These are phyloP conservation scores for Didymella segeticola DNA, from an alignment of 2,329 filamentous ascomycete species.

Conservation along the genomic window DNA sequence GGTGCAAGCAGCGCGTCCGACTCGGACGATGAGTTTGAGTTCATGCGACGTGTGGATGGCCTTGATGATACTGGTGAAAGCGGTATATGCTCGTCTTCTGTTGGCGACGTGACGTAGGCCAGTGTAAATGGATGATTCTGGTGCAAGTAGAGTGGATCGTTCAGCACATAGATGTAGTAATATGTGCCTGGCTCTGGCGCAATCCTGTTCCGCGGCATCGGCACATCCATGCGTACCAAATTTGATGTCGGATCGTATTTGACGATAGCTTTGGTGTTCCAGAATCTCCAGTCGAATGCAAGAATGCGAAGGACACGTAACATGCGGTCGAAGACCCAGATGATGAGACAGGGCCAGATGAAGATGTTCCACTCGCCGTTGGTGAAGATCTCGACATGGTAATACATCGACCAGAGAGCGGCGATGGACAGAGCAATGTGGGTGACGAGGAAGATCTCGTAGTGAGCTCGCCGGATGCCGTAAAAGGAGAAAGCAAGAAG, in stretches of 20 bases:
- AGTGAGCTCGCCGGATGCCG: constrained; percentile 60
- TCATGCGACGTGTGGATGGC: constrained; percentile 12
- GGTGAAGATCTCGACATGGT: constrained; percentile 61
- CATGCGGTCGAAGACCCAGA: constrained; percentile 61
- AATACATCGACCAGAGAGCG: constrained; percentile 59
- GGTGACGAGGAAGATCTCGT: constrained; percentile 51
- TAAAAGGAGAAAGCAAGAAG: constrained; percentile 58
- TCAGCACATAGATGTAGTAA: constrained; percentile 58
- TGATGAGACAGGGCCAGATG: constrained; percentile 57
- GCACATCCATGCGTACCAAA: constrained; percentile 57
- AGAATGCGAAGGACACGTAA: constrained; percentile 54
- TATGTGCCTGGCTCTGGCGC: constrained; percentile 55
- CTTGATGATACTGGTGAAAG: constrained; percentile 20
- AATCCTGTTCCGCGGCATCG: constrained; percentile 43
- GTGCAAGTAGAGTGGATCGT: constrained; percentile 52
- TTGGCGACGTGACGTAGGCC: constrained; percentile 25
- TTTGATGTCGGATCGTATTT: constrained; percentile 55
- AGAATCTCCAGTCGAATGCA: constrained; percentile 52
- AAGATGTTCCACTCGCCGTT: constrained; percentile 57
- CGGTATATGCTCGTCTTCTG: constrained; percentile 8
- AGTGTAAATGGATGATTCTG: constrained; percentile 59
- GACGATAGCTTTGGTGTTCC: constrained; percentile 47
- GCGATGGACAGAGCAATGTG: constrained; percentile 53
- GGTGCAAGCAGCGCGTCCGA: constrained; percentile 39
- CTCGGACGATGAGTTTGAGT: constrained; percentile 29